A percentile compares a stretch with the other conserved stretches of the same genome.
These are phyloP conservation scores for Begonia masoniana DNA, from an alignment of 306 rosid genomes.

Conservation along the genomic window DNA sequence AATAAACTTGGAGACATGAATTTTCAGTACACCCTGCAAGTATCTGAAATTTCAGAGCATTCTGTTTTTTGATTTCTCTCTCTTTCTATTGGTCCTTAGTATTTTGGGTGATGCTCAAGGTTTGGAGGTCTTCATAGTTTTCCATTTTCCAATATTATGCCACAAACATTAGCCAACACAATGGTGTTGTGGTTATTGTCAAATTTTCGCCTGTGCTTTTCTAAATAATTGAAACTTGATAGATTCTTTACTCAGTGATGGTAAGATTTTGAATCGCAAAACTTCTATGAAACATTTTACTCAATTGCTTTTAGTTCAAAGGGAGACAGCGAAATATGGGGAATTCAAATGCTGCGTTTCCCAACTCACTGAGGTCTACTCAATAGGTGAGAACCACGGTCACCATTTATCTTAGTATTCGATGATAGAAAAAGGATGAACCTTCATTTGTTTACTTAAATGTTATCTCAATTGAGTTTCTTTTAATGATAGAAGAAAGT, in stretches of 20 bases:
- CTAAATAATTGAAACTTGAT: constrained; percentile 9
- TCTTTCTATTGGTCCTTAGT: constrained; percentile 2
- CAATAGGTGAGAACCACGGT: too few species aligned
- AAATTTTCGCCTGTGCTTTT: constrained; percentile 5
- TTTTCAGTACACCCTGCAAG: constrained; percentile 1
- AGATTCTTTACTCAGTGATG: constrained; percentile 5
- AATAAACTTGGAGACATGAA: constrained; percentile 4
- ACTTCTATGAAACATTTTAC: too few species aligned
- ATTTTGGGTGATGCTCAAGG: constrained; percentile 8
- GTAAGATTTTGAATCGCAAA: neutral
- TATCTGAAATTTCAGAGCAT: neutral
- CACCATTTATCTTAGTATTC: too few species aligned
- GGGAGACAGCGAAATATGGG: too few species aligned
- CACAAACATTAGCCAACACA: neutral
- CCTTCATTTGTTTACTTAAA: too few species aligned
- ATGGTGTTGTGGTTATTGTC: neutral
- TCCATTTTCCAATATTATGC: constrained; percentile 2
- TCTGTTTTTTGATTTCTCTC: constrained; percentile 4
- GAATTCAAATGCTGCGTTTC: too few species aligned
- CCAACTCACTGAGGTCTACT: too few species aligned
- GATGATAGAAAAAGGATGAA: too few species aligned
- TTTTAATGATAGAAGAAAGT: too few species aligned
- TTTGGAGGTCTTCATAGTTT: neutral
- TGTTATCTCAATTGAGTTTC: too few species aligned
- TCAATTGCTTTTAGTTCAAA: too few species aligned